Conservation (phyloP, 2,329 filamentous ascomycete species). For the Phoma sp. region DNA sequence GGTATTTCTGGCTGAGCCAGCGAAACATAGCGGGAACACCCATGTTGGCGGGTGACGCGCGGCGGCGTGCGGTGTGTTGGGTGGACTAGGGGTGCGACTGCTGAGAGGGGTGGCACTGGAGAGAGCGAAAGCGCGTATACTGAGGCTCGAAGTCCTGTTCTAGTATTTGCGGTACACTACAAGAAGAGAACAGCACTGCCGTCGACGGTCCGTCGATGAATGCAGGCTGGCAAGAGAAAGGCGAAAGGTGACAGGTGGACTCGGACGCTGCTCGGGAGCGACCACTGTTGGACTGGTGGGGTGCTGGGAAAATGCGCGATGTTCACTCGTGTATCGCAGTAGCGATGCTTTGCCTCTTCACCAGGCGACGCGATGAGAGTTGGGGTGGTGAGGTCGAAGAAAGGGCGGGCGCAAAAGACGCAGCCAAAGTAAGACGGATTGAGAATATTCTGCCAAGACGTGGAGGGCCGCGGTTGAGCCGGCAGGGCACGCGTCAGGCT, state of each 20-base stretch:
- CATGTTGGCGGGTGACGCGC: slow-evolving; percentile 62
- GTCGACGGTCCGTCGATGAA: slow-evolving; percentile 21
- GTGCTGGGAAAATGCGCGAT: background rate
- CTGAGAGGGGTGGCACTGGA: slow-evolving; percentile 19
- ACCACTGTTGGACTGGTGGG: background rate
- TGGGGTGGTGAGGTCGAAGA: slow-evolving; percentile 15
- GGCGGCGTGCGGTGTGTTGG: slow-evolving; percentile 20
- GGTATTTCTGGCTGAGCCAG: slow-evolving; percentile 97
- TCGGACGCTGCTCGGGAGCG: slow-evolving; percentile 11
- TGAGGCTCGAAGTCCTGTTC: slow-evolving; percentile 21
- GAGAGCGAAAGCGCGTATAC: slow-evolving; percentile 26
- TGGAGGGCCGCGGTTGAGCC: slow-evolving; percentile 26
- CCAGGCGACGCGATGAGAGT: slow-evolving; percentile 6
- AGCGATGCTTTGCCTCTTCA: slow-evolving; percentile 6
- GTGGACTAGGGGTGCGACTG: slow-evolving; percentile 11
- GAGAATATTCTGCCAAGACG: slow-evolving; percentile 6
- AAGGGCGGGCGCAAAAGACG: slow-evolving; percentile 1
- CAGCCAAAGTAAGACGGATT: background rate
- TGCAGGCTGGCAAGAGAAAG: slow-evolving; percentile 20
- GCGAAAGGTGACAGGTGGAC: slow-evolving; percentile 11
- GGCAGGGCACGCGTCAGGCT: slow-evolving; percentile 10
- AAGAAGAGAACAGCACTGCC: slow-evolving; percentile 18
- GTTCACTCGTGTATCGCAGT: background rate
- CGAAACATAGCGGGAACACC: slow-evolving; percentile 94
- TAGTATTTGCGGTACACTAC: slow-evolving; percentile 31